A percentile compares a stretch with the other conserved stretches of the same genome.
Conservation (phyloP, 2,329 filamentous ascomycete genomes). For the Cercospora sojina region DNA sequence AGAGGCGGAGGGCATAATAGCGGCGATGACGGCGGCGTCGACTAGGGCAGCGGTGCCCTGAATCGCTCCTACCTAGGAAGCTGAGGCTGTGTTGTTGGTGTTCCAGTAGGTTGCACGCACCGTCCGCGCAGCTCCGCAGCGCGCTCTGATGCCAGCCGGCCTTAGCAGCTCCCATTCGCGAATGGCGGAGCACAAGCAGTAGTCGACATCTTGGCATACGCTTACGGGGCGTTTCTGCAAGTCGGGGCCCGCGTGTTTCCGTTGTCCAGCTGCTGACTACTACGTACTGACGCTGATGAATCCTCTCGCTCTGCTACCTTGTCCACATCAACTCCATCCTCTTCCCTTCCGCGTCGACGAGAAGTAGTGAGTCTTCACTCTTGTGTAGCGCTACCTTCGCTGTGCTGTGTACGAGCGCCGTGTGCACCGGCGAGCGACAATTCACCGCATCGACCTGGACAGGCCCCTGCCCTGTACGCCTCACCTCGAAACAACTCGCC, state of each 20-base stretch:
- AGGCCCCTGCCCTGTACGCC: neutral
- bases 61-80: neutral
- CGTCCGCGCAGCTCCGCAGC: neutral
- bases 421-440: neutral
- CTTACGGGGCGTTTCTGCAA: neutral
- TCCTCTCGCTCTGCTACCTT: neutral
- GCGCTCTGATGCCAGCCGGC: neutral
- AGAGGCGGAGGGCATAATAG: neutral
- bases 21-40: neutral
- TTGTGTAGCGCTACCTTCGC: neutral
- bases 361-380: neutral
- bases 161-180: neutral
- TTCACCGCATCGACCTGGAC: neutral
- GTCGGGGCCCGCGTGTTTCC: neutral
- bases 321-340: neutral
- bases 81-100: neutral
- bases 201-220: neutral
- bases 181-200: neutral
- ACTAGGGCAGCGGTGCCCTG: neutral
- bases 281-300: neutral
- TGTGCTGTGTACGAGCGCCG: neutral
- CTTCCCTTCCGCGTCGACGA: neutral
- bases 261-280: neutral
- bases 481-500: slow-evolving; percentile 1
- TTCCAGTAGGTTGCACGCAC: neutral